A percentile compares a stretch with the other conserved stretches of the same genome.
These are phyloP conservation scores for Podospora sp. DNA, from an alignment of 495 filamentous ascomycete genomes.

Conservation along the genomic window DNA sequence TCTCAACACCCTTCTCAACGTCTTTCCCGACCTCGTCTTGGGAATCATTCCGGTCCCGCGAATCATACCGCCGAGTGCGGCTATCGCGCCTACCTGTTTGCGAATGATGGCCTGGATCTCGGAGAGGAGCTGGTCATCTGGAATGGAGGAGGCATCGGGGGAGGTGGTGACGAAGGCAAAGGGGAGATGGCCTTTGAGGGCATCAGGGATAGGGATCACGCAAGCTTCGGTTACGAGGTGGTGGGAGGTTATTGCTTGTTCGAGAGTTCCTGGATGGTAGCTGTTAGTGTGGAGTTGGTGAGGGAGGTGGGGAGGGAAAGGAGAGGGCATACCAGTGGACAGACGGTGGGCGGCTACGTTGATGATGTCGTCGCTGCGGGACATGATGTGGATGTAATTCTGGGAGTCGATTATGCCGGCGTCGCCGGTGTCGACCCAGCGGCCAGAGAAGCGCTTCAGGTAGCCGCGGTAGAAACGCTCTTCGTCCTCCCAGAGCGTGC, in stretches of 20 bases:
- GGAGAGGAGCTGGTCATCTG: slow-evolving; percentile 47
- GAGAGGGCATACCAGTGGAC: slow-evolving; percentile 61
- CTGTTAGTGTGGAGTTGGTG: slow-evolving; percentile 2
- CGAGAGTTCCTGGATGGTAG: slow-evolving; percentile 66
- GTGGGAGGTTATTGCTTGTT: slow-evolving; percentile 85
- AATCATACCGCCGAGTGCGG: slow-evolving; percentile 80
- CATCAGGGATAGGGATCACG: slow-evolving; percentile 82
- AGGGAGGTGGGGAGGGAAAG: neutral
- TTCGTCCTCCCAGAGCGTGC: slow-evolving; percentile 80
- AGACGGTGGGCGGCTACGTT: slow-evolving; percentile 94
- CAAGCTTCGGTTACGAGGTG: slow-evolving; percentile 76
- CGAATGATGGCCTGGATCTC: slow-evolving; percentile 70
- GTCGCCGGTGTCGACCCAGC: slow-evolving; percentile 89
- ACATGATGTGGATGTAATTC: slow-evolving; percentile 86
- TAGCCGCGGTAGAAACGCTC: slow-evolving; percentile 83
- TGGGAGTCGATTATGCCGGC: slow-evolving; percentile 81
- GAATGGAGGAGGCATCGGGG: slow-evolving; percentile 37
- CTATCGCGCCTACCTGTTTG: slow-evolving; percentile 86
- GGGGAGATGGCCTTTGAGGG: slow-evolving; percentile 84
- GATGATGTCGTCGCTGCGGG: slow-evolving; percentile 83
- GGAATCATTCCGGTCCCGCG: slow-evolving; percentile 88
- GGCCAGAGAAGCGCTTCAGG: slow-evolving; percentile 73
- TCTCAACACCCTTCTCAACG: slow-evolving; percentile 73
- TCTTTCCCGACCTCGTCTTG: slow-evolving; percentile 88
- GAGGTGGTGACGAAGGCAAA: slow-evolving; percentile 78